Evolutionary conservation across 805 yeast species (phyloP).

Genomic region (Zygoascus ofunaensis): DNA sequence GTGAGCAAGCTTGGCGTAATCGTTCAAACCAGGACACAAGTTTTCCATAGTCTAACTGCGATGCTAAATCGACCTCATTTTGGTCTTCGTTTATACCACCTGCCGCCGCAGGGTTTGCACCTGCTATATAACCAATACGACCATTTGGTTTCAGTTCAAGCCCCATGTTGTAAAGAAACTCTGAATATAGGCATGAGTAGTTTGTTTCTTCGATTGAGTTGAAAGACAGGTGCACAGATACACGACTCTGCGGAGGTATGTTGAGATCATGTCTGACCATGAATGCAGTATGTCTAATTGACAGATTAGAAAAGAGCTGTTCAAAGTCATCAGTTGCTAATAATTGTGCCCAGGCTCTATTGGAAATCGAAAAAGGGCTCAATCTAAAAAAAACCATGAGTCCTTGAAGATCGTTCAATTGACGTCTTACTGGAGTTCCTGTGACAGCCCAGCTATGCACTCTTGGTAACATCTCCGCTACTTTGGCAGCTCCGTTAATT

Average conservation of each 20-base stretch:
- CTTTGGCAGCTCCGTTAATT: constrained; percentile 65
- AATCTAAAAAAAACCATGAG: constrained; percentile 57
- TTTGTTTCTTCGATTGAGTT: constrained; percentile 78
- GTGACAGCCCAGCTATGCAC: constrained; percentile 96
- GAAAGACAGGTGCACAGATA: constrained; percentile 63
- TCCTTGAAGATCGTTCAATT: constrained; percentile 59
- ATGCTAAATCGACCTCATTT: neutral
- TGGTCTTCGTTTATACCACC: neutral
- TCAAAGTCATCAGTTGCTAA: constrained; percentile 36
- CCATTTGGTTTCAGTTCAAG: constrained; percentile 9
- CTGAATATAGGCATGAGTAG: constrained; percentile 53
- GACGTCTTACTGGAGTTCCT: constrained; percentile 79
- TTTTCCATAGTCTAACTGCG: constrained; percentile 28
- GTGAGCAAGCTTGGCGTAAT: constrained; percentile 75
- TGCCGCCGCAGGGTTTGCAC: neutral
- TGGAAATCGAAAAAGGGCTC: constrained; percentile 50
- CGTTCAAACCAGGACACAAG: constrained; percentile 56
- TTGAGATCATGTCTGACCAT: constrained; percentile 70
- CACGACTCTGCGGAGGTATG: constrained; percentile 70
- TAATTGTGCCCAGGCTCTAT: constrained; percentile 34
- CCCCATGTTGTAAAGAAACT: constrained; percentile 51
- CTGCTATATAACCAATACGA: neutral
- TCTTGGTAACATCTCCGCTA: constrained; percentile 71
- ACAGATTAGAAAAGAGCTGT: constrained; percentile 43
- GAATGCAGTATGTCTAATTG: constrained; percentile 74